Percentiles rank a stretch among this genome's conserved stretches.
Evolutionary conservation across 192 early-diverging fungal species (phyloP).

Genomic region (Geranomyces michiganensis): DNA sequence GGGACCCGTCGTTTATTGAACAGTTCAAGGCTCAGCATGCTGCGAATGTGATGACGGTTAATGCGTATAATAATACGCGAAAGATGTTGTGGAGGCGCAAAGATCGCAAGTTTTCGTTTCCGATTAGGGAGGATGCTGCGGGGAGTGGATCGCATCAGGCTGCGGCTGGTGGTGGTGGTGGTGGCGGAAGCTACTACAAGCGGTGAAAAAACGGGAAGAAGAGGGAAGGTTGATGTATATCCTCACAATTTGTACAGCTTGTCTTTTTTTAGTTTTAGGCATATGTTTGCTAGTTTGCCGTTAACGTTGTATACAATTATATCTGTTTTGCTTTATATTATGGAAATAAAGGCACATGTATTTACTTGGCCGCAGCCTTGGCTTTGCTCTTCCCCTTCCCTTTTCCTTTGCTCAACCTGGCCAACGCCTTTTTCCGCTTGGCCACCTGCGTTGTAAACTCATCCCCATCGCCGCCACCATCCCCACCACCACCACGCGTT

Average conservation of each 20-base stretch:
- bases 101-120: slow-evolving; percentile 56
- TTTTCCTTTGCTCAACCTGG: slow-evolving; percentile 4
- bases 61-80: slow-evolving; percentile 72
- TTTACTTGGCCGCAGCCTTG: neutral
- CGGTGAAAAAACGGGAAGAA: no score
- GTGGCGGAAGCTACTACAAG: no score
- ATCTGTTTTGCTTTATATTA: no score
- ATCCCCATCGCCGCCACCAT: slow-evolving; percentile 1
- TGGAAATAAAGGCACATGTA: no score
- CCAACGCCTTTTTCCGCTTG: slow-evolving; percentile 16
- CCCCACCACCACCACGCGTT: slow-evolving; percentile 12
- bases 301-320: no score
- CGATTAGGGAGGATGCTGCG: slow-evolving; percentile 4
- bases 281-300: no score
- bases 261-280: no score
- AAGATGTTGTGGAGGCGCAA: slow-evolving; percentile 88
- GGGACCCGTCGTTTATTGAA: slow-evolving; percentile 33
- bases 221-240: no score
- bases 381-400: slow-evolving; percentile 9
- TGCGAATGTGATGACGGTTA: slow-evolving; percentile 73
- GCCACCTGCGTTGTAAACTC: slow-evolving; percentile 19
- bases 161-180: no score
- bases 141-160: neutral
- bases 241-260: no score
- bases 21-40: slow-evolving; percentile 72